Base-by-base conservation (phyloP, 2,329 filamentous ascomycete species). In the Lasiodiplodia citricola region DNA sequence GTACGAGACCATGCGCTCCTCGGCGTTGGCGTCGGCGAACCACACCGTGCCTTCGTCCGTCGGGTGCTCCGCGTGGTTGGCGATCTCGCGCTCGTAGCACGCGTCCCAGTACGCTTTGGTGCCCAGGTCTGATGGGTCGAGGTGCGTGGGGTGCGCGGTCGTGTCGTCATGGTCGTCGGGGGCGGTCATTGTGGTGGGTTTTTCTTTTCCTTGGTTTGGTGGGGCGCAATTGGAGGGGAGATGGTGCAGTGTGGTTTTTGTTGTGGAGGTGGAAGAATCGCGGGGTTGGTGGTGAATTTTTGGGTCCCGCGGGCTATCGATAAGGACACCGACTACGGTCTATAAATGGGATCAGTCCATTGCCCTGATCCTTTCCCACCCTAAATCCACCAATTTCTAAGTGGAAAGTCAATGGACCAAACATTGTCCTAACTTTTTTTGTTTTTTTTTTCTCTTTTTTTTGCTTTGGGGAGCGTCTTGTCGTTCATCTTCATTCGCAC, bases 1-100 rank as follows among this genome's bases (percentile, higher is more conserved):
- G 78, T 91, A 94, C 11, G 83, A 79, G 28, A 97, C 81, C 70
- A 97, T 89, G 76, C 94, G 94, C 71, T 90, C 85, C 76, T 97
- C 93, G 70, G 96, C 96, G 76, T 91, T 89, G 38, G 93, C 92
- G 82, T 98, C 96, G 78, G 94, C 91, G 86, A 99, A 99, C 96
- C 96, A 99, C 74, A 96, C 90, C 37, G 94, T 97, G 73, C 95
- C 95, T 70, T 91, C 91, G 83, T 97, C 92, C 68, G 87, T 81
- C 11, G 92, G 88, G 81, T 96, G 89, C 71, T 87, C 80, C 66
- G 87, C 82, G 80, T 94, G 88, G 81, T 96, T 95, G 70, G 83
- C 78, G 66, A 93, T 84, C 80, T 96, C 91, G 72, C 83, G 86
- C 0, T 85, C 83, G 83, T 96, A 96, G 71, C 93, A 87, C 23